These are phyloP conservation scores for Phyllosticta citrichinensis DNA, from an alignment of 2,329 filamentous ascomycete species.

Conservation along the genomic window DNA sequence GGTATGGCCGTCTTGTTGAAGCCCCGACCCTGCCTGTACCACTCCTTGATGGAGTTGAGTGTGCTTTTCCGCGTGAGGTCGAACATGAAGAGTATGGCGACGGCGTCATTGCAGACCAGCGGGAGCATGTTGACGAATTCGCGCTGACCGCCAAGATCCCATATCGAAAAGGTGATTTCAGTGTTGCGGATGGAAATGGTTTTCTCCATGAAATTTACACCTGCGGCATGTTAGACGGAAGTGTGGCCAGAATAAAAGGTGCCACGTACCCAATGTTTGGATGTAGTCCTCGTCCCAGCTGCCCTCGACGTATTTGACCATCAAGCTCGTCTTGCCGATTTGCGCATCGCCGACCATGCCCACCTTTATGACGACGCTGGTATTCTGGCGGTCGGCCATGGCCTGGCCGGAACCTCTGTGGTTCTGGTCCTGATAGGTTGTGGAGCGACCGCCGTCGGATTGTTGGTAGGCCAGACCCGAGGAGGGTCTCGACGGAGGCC, in stretches of 20 bases:
- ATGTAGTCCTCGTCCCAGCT: slow-evolving; percentile 99
- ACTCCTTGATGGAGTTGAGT: slow-evolving; percentile 98
- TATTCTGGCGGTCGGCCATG: slow-evolving; percentile 35
- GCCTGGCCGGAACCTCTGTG: slow-evolving; percentile 31
- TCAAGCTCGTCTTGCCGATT: slow-evolving; percentile 96
- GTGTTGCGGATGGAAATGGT: slow-evolving; percentile 99
- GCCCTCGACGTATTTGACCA: slow-evolving; percentile 99
- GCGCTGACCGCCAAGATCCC: slow-evolving; percentile 94
- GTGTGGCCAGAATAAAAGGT: background rate
- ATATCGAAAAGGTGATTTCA: slow-evolving; percentile 98
- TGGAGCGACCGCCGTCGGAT: slow-evolving; percentile 30
- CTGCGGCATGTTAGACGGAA: slow-evolving; percentile 29
- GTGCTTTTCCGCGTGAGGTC: slow-evolving; percentile 97
- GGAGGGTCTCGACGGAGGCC: slow-evolving; percentile 34
- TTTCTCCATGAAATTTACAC: slow-evolving; percentile 99
- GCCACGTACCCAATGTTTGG: slow-evolving; percentile 67
- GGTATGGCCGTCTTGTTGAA: slow-evolving; percentile 99
- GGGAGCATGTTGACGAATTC: slow-evolving; percentile 99
- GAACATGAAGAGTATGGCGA: slow-evolving; percentile 99
- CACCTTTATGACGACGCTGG: slow-evolving; percentile 91
- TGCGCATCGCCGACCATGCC: slow-evolving; percentile 99
- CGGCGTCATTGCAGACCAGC: slow-evolving; percentile 97
- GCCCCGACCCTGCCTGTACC: slow-evolving; percentile 93
- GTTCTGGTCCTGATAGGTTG: slow-evolving; percentile 38
- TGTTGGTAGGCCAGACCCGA: slow-evolving; percentile 42